Evolutionary conservation across 2,329 filamentous ascomycete species (phyloP).

Genomic region (Chrysoporthe austroafricana): DNA sequence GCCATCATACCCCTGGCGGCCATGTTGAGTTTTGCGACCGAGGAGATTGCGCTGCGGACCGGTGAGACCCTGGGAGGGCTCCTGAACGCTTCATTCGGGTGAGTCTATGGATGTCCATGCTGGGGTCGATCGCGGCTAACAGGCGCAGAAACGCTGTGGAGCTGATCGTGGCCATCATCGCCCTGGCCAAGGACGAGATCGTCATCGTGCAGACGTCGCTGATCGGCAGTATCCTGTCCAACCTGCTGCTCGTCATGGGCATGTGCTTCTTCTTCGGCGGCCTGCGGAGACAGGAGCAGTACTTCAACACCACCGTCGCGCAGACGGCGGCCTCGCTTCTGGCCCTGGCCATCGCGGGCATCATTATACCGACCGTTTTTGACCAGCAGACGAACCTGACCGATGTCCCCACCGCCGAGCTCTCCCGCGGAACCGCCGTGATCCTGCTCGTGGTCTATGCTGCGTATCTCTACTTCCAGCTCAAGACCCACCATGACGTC

Average conservation of each 20-base stretch:
- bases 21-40: slow-evolving; percentile 85
- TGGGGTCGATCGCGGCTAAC: slow-evolving; percentile 28
- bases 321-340: slow-evolving; percentile 85
- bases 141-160: slow-evolving; percentile 75
- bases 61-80: slow-evolving; percentile 88
- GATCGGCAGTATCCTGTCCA: slow-evolving; percentile 89
- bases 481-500: slow-evolving; percentile 79
- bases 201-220: slow-evolving; percentile 91
- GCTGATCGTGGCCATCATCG: slow-evolving; percentile 86
- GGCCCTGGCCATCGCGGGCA: slow-evolving; percentile 75
- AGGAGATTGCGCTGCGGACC: slow-evolving; percentile 81
- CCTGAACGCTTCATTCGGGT: slow-evolving; percentile 88
- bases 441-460: slow-evolving; percentile 84
- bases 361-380: slow-evolving; percentile 92
- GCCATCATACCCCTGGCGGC: slow-evolving; percentile 88
- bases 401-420: slow-evolving; percentile 56
- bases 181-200: slow-evolving; percentile 73
- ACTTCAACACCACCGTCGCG: slow-evolving; percentile 90
- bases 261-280: slow-evolving; percentile 93
- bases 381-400: slow-evolving; percentile 53
- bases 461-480: slow-evolving; percentile 86
- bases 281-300: slow-evolving; percentile 76
- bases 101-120: slow-evolving; percentile 37
- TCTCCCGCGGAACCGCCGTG: slow-evolving; percentile 75
- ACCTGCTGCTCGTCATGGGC: slow-evolving; percentile 84